A percentile compares a stretch with the other conserved stretches of the same genome.
These are phyloP conservation scores for Ogataea pini DNA, from an alignment of 805 yeast species.

Conservation along the genomic window DNA sequence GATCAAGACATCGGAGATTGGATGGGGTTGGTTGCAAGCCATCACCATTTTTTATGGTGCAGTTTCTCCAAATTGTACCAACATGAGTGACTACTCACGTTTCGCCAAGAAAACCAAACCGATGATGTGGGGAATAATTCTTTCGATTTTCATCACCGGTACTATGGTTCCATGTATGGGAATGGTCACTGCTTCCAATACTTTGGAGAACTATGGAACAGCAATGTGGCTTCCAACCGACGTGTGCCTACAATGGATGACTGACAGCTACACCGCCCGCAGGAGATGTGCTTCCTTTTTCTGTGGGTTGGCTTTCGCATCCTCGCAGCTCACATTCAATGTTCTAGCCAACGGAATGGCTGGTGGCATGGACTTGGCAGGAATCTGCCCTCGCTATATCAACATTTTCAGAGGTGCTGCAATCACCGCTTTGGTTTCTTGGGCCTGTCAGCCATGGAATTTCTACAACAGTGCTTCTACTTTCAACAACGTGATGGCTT, in stretches of 20 bases:
- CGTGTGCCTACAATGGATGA: constrained; percentile 36
- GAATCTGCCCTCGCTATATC: constrained; percentile 56
- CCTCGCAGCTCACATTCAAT: constrained; percentile 56
- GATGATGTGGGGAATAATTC: constrained; percentile 22
- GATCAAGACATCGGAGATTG: constrained; percentile 22
- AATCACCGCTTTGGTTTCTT: constrained; percentile 32
- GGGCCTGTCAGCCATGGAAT: constrained; percentile 43
- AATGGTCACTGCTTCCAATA: constrained; percentile 22
- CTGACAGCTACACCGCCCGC: constrained; percentile 15
- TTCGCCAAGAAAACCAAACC: constrained; percentile 32
- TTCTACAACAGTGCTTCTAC: constrained; percentile 37
- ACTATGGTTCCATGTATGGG: constrained; percentile 33
- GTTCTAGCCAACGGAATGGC: constrained; percentile 35
- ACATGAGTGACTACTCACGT: constrained; percentile 39
- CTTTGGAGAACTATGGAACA: constrained; percentile 38
- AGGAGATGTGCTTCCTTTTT: constrained; percentile 16
- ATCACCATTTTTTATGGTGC: constrained; percentile 39
- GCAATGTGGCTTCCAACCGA: constrained; percentile 44
- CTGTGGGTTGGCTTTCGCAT: constrained; percentile 50
- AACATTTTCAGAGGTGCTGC: constrained; percentile 57
- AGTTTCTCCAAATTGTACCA: constrained; percentile 26
- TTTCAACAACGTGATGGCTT: constrained; percentile 39
- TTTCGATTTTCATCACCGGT: constrained; percentile 5
- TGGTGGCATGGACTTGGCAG: constrained; percentile 6
- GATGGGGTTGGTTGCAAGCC: constrained; percentile 43